Evolutionary conservation across 1,284 basidiomycete species (phyloP), one percentile per base, ranked within the genome.

Genomic region (Puccinia novopanici): DNA sequence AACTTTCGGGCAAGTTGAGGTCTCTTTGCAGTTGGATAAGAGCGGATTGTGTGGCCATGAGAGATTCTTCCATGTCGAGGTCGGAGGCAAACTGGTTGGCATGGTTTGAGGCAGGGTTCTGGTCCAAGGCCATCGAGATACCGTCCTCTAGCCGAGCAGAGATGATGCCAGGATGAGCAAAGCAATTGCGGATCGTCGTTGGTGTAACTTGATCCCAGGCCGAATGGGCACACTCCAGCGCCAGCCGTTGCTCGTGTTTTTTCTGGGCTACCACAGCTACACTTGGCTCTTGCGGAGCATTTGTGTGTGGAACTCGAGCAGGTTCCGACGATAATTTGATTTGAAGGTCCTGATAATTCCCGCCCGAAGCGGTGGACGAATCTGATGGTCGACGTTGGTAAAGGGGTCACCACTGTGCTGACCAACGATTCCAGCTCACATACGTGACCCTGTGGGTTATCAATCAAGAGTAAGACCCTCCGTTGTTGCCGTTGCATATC

Each of bases 11-110:
- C 22, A 77, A 6, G 3, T 50, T 30, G n/a, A 54, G 37, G 50
- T 67, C 63, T 54, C 75, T 34, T 27, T 77, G 75, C 0, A 77
- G 40, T 68, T 67, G 65, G 22, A 77, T 77, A 27, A 77, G 50
- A 2, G 75, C 75, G 6, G 75, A 67, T 55, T 77, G 75, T 52
- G 75, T 77, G 24, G 75, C 75, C 75, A 77, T 77, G 24, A 77
- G 67, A 1, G 75, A 77, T 68, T 68, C 65, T 34, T 77, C 75
- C 75, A 70, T 67, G 42, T 77, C 75, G 22, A 77, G 50, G 40
- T 77, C 75, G 22, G 70, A 57, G 22, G 37, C 45, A 15, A 52
- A 54, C 37, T 77, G 61, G 30, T 24, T 19, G 42, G 42, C 45
- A 40, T 55, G 57, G 19, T 74, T 55, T 17, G 54, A 74, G 50